Base-by-base conservation (phyloP, 192 early-diverging fungal species). In the Tieghemiomyces parasiticus region DNA sequence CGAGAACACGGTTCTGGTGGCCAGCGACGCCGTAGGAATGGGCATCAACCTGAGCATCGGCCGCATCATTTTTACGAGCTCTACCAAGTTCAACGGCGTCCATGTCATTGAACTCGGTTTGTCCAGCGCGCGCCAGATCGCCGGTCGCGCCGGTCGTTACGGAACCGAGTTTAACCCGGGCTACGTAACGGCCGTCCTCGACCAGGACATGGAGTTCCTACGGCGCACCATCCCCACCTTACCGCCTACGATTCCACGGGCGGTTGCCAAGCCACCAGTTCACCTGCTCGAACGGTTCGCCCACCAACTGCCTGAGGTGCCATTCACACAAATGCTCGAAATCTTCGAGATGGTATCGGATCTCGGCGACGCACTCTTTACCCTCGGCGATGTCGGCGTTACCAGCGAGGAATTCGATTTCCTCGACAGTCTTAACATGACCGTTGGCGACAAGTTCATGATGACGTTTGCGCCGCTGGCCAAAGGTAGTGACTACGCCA, bases 11-110 rank as follows among this genome's bases (percentile, higher is more conserved):
- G 84, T 95, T 4, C 69, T 98, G 24, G 88, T 98, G 16, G 92
- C 95, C 4, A 90, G 88, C 59, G 95, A 98, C 73, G 95, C 95
- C 0, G 81, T 98, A 49, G 95, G 95, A 26, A 98, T 98, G 95
- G 95, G 95, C 0, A 74, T 95, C 13, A 98, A 98, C 67, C 62
- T 98, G 82, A 89, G 91, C 48, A 95, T 98, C 61, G 81, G 84
- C 10, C 83, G 95, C 20, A 78, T 98, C 32, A 78, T 95, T 22
- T 95, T 98, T 66, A 81, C 83, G 45, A 65, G 77, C 0, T 54
- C 91, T 20, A 60, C 71, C 45, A 98, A 98, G 69, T 95, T 74
- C 46, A 79, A 98, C 69, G 92, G 95, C 33, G 60, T 64, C 13
- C 51, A 58, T 3, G 52, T 69, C 2, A 60, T 60, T 10, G 62